Percentiles rank a stretch among this genome's conserved stretches.
Evolutionary conservation across 352 stramenopile genomes (phyloP).

Genomic region (Phytophthora tubulina): DNA sequence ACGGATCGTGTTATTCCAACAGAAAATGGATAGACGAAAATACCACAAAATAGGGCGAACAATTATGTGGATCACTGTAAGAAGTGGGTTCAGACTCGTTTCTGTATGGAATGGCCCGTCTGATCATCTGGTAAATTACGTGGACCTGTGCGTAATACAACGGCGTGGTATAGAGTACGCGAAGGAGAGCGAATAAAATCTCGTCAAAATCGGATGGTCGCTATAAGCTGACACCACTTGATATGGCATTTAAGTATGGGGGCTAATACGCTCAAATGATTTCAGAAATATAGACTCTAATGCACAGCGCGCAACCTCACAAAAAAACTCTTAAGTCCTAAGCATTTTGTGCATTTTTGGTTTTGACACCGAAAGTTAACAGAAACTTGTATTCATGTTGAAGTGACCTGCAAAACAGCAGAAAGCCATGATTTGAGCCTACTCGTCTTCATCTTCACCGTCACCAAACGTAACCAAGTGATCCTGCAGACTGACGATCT

Average conservation of each 20-base stretch:
- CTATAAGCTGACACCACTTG: neutral
- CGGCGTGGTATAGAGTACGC: neutral
- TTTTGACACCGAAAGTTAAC: neutral
- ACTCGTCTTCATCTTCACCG: neutral
- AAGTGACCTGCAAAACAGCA: neutral
- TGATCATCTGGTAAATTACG: neutral
- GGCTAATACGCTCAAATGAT: neutral
- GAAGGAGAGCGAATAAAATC: slow-evolving; percentile 2
- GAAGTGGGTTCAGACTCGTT: neutral
- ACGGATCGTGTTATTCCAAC: neutral
- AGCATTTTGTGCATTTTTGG: neutral
- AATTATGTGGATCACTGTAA: neutral
- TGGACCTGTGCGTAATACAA: neutral
- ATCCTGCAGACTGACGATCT: slow-evolving; percentile 7
- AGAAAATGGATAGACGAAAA: neutral
- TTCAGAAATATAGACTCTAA: neutral
- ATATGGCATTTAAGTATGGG: neutral
- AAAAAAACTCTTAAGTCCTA: neutral
- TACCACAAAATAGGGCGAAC: neutral
- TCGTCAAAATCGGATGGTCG: neutral
- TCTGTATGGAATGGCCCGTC: neutral
- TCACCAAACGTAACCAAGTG: neutral
- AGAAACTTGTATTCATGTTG: neutral
- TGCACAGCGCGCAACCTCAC: neutral
- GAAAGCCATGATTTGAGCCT: neutral